These are phyloP conservation scores for Aphanomyces cochlioides DNA, from an alignment of 352 stramenopile genomes.

Conservation along the genomic window DNA sequence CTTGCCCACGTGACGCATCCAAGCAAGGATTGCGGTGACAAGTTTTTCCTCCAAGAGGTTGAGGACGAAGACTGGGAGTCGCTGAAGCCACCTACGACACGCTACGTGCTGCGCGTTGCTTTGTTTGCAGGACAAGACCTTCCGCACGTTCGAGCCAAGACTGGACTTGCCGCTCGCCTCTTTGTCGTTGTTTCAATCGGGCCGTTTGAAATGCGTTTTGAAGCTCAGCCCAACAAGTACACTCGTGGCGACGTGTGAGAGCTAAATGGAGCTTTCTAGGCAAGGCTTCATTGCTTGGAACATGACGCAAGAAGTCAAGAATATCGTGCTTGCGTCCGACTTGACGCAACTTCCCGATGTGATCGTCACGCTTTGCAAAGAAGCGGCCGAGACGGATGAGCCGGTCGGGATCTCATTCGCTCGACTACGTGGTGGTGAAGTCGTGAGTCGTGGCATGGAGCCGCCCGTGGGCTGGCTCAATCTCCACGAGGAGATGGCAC, in stretches of 20 bases:
- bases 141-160: constrained; percentile 33
- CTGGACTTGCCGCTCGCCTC: constrained; percentile 8
- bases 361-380: constrained; percentile 58
- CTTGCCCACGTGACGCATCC: constrained; percentile 56
- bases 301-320: constrained; percentile 16
- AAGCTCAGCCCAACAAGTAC: constrained; percentile 52
- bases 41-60: constrained; percentile 47
- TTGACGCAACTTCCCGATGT: constrained; percentile 66
- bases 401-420: constrained; percentile 57
- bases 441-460: constrained; percentile 46
- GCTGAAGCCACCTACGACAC: constrained; percentile 13
- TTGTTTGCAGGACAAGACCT: constrained; percentile 60
- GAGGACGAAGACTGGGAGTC: constrained; percentile 49
- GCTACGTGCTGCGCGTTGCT: constrained; percentile 55
- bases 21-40: constrained; percentile 45
- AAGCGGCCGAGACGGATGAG: constrained; percentile 49
- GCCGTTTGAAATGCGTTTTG: constrained; percentile 46
- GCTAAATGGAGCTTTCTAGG: constrained; percentile 37
- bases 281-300: constrained; percentile 14
- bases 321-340: constrained; percentile 55
- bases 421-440: constrained; percentile 41
- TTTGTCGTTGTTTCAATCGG: constrained; percentile 50
- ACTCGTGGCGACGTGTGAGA: constrained; percentile 51
- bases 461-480: constrained; percentile 51
- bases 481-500: constrained; percentile 54